Base-by-base conservation (phyloP, 2,329 filamentous ascomycete genomes). In the Botryotinia narcissicola region DNA sequence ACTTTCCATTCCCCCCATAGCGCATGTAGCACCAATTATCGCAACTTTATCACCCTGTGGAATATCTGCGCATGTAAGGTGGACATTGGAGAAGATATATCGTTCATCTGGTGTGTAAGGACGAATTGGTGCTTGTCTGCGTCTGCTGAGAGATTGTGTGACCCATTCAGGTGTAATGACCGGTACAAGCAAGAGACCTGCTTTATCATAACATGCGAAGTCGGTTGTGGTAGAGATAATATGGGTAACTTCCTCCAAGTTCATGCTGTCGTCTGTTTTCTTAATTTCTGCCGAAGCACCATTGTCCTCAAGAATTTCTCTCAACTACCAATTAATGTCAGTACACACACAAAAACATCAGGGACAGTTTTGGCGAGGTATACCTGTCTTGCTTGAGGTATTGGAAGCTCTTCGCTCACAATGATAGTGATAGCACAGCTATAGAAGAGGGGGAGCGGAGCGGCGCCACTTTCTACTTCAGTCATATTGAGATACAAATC, bases 71-170 rank as follows among this genome's bases (percentile, higher is more conserved):
- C 93, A 97, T 46, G 91, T 92, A 29, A 98, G 87, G 42, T 92
- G 88, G 60, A 98, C 92, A 77, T 94, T 91, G 70, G 92, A 93
- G 83, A 99, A 93, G 81, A 98, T 96, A 81, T 97, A 90, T 74
- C 92, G 89, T 2, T 95, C 95, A 79, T 99, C 96, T 1, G 96
- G 96, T 63, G 92, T 98, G 82, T 92, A 97, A 25, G 94, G 92
- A 59, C 95, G 90, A 16, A 95, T 89, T 78, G 93, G 94, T 48
- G 91, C 91, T 71, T 92, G 86, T 80, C 92, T 95, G 73, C 86
- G 86, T 78, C 91, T 92, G 35, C 86, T 82, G 3, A 97, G 82
- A 6, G 92, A 96, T 37, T 86, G 86, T 5, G 88, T 86, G 64
- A 98, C 88, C 95, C 96, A 99, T 73, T 88, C 85, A 5, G 93